These are phyloP conservation scores for Russula vinacea DNA, from an alignment of 768 basidiomycete genomes.

Conservation along the genomic window DNA sequence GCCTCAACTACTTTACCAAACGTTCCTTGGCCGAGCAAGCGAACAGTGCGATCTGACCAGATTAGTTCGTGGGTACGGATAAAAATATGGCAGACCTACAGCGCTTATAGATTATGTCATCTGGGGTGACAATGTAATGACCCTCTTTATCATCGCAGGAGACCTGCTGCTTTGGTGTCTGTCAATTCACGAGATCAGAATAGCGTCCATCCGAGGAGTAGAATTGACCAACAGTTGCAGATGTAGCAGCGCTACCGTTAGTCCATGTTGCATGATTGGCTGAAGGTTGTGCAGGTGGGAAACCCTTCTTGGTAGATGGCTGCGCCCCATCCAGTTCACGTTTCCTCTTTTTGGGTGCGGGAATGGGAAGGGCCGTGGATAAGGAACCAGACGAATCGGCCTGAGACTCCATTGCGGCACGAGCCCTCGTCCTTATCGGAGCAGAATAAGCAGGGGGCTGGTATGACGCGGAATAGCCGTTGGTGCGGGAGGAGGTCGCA, in stretches of 20 bases:
- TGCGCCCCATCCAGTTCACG: conserved; percentile 70
- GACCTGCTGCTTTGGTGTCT: conserved; percentile 64
- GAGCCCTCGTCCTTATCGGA: conserved; percentile 78
- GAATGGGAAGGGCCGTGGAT: conserved; percentile 61
- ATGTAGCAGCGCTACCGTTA: conserved; percentile 58
- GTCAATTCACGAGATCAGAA: conserved; percentile 32
- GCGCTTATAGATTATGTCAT: conserved; percentile 82
- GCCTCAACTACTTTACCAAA: conserved; percentile 99
- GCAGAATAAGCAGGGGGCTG: conserved; percentile 73
- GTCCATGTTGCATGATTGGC: conserved; percentile 63
- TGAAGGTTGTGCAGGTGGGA: conserved; percentile 48
- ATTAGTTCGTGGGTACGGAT: conserved; percentile 12
- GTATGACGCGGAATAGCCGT: conserved; percentile 73
- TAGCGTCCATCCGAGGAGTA: conserved; percentile 34
- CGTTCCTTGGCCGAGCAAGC: conserved; percentile 92
- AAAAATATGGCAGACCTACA: conserved; percentile 51
- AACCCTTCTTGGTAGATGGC: conserved; percentile 65
- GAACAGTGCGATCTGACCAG: conserved; percentile 82
- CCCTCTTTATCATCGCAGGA: conserved; percentile 98
- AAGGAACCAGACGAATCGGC: conserved; percentile 64
- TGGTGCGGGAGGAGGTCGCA: conserved; percentile 60
- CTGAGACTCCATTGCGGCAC: conserved; percentile 83
- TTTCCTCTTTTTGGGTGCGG: conserved; percentile 81
- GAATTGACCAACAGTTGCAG: conserved; percentile 59
- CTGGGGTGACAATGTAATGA: conserved; percentile 92